Conservation (phyloP, 31 red algal genomes). For the Odonthalia washingtoniensis region DNA sequence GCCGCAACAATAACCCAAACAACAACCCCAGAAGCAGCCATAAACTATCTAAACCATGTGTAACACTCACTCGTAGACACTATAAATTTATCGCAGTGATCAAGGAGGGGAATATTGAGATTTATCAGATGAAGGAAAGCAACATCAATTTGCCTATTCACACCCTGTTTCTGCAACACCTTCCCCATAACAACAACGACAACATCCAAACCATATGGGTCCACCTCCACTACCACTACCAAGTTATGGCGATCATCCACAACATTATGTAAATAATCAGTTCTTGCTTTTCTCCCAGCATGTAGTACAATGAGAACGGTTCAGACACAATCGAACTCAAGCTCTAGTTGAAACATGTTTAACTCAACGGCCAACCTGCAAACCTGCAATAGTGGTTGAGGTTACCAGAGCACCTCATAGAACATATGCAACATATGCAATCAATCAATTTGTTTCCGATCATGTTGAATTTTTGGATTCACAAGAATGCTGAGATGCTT, state of each 20-base stretch:
- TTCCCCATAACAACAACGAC: no score
- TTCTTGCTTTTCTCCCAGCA: background rate
- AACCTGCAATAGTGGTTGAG: background rate
- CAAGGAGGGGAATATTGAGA: no score
- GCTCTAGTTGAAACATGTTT: background rate
- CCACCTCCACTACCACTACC: background rate
- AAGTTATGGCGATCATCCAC: background rate
- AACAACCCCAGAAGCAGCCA: no score
- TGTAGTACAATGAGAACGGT: background rate
- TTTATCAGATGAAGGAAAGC: no score
- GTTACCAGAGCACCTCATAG: no score
- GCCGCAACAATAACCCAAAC: no score
- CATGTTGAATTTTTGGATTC: slow-evolving; percentile 48
- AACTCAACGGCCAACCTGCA: background rate
- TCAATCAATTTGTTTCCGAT: slow-evolving; percentile 52
- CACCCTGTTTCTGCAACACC: no score
- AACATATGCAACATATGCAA: background rate
- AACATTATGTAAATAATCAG: background rate
- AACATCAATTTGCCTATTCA: no score
- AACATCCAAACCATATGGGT: background rate
- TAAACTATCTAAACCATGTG: no score
- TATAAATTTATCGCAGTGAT: no score
- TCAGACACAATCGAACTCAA: background rate
- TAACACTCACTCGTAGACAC: no score
- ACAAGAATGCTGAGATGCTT: slow-evolving; percentile 66